These are phyloP conservation scores for Amylostereum areolatum DNA, from an alignment of 1,284 basidiomycete genomes.

Conservation along the genomic window DNA sequence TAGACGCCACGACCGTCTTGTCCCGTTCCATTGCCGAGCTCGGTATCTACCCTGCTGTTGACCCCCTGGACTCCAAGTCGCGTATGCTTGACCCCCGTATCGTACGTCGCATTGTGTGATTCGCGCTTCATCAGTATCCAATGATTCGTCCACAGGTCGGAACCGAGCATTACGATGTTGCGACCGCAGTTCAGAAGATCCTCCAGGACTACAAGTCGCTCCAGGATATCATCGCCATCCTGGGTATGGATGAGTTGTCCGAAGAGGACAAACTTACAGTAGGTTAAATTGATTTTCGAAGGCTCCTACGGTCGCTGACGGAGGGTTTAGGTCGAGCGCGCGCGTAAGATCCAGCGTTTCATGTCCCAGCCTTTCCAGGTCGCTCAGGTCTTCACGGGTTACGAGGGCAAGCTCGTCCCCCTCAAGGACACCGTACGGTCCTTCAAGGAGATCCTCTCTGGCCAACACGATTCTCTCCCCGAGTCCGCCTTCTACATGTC, in stretches of 20 bases:
- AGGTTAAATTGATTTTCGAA: conserved; percentile 20
- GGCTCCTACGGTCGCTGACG: too few species aligned
- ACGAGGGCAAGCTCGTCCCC: conserved; percentile 92
- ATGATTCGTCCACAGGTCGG: conserved; percentile 33
- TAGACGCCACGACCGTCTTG: conserved; percentile 98
- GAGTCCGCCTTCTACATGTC: conserved; percentile 95
- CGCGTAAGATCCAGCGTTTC: conserved; percentile 92
- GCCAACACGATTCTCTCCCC: conserved; percentile 82
- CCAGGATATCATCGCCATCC: conserved; percentile 93
- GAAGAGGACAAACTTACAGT: conserved; percentile 99
- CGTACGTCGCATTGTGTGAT: conserved; percentile 21
- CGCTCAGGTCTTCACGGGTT: conserved; percentile 99
- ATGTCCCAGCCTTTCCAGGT: conserved; percentile 99
- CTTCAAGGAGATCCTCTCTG: conserved; percentile 95
- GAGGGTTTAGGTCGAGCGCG: conserved; percentile 68
- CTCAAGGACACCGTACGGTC: conserved; percentile 91
- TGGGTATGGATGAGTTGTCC: conserved; percentile 99
- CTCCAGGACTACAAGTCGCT: conserved; percentile 99
- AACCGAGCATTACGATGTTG: conserved; percentile 90
- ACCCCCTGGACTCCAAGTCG: conserved; percentile 98
- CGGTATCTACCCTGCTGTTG: conserved; percentile 99
- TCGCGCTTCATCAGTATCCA: too few species aligned
- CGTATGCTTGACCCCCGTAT: conserved; percentile 99
- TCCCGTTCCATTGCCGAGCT: conserved; percentile 99
- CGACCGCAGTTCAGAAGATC: conserved; percentile 95